phyloP scores from a whole-genome alignment of 2,329 filamentous ascomycete species.

The Pseudopyricularia cyperi region DNA sequence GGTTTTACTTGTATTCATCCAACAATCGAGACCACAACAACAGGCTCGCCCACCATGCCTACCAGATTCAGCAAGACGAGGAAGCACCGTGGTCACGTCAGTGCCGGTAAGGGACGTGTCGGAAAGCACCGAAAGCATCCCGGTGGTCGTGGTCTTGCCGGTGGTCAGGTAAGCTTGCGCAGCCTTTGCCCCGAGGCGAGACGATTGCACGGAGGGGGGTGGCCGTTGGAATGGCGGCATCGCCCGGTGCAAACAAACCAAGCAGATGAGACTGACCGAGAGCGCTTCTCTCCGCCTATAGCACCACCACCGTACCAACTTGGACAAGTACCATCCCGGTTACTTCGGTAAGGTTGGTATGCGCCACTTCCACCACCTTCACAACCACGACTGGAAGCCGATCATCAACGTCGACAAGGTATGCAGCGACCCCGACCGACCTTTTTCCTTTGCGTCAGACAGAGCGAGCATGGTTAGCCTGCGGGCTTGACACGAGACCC shows the following conservation, averaged over 20 bases:
- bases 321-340: constrained; percentile 84
- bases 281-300: constrained; percentile 13
- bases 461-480: not conserved
- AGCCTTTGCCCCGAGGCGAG: not conserved
- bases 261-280: not conserved
- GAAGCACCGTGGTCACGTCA: constrained; percentile 93
- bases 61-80: constrained; percentile 64
- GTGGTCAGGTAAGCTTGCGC: constrained; percentile 54
- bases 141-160: constrained; percentile 76
- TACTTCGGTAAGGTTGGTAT: constrained; percentile 98
- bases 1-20: not conserved
- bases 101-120: constrained; percentile 93
- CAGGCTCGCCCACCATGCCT: constrained; percentile 30
- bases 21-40: constrained; percentile 6
- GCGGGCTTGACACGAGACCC: not conserved
- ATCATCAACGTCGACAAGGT: constrained; percentile 99
- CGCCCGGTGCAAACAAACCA: not conserved
- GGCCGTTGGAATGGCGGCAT: not conserved
- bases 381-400: constrained; percentile 97
- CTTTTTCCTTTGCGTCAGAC: not conserved
- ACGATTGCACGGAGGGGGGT: constrained; percentile 3
- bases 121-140: constrained; percentile 96
- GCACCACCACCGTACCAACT: constrained; percentile 92
- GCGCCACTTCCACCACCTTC: constrained; percentile 93
- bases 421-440: constrained; percentile 15